Evolutionary conservation across 805 yeast species (phyloP), one percentile per base, ranked within the genome.

Genomic region (Metschnikowia peoriensis): DNA sequence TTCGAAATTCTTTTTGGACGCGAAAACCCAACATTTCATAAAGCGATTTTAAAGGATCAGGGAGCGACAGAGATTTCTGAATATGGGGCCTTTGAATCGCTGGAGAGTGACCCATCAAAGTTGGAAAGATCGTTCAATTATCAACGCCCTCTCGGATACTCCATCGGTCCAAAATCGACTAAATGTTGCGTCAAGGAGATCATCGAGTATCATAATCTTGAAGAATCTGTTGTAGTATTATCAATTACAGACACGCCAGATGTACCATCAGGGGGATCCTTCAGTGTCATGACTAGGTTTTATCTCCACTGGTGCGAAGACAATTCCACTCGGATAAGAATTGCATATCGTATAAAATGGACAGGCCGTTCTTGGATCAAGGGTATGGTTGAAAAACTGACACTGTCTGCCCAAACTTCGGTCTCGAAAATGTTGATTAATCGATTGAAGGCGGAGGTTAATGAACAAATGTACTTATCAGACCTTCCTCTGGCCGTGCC

Each of bases 331-430:
- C 71, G 75, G 45, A 60, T 94, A 39, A 72, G 71, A 42, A 69
- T 88, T n/a, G 80, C 91, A n/a, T 88, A 80, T 66, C 81, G 82
- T 73, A 79, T 93, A 40, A 86, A 88, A 44, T 94, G 99, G 99
- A 82, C 87, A 0, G 96, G 94, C 2, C 80, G 86, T 48, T 87
- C 90, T 44, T 87, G 93, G 92, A 80, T 88, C 54, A 86, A 85
- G 64, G 80, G 84, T 27, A 86, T 89, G 0, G 83, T 88, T 53
- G 94, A 88, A 62, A 85, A 79, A 51, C 90, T 89, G 49, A 76
- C 91, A 1, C 80, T 84, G 57, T 82, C 83, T 40, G 94, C 93
- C 9, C 92, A 88, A 55, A 80, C 80, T 51, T 84, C 81, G 6
- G 85, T 84, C 3, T 80, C 88, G 11, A 76, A 75, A 46, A 71